Evolutionary conservation across 140 eudicot genomes (phyloP).

Genomic region (Senecio squalidus): DNA sequence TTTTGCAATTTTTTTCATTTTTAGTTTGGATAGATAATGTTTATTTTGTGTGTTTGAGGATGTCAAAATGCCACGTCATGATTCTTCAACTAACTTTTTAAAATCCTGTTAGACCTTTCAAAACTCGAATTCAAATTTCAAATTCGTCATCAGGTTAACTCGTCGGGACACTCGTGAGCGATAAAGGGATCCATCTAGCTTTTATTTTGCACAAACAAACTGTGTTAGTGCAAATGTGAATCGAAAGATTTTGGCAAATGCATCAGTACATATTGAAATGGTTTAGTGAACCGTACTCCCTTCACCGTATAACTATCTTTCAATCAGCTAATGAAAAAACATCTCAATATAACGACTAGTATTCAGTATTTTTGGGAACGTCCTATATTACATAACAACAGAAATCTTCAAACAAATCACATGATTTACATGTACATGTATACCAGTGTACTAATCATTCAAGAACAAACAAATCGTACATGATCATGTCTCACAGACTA

Average conservation of each 20-base stretch:
- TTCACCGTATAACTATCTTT: not conserved
- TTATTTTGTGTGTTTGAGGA: conserved; percentile 13
- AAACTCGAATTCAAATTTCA: no score
- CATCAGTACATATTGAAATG: no score
- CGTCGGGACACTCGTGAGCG: no score
- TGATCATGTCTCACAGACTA: conserved; percentile 14
- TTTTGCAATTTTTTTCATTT: conserved; percentile 14
- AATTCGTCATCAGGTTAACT: no score
- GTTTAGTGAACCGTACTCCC: no score
- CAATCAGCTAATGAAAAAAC: not conserved
- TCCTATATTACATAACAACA: conserved; percentile 14
- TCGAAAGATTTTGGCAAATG: no score
- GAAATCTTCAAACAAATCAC: conserved; percentile 15
- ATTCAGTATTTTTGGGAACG: not conserved
- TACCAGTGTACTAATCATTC: conserved; percentile 19
- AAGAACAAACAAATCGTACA: conserved; percentile 23
- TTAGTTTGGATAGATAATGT: conserved; percentile 31
- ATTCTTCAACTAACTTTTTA: conserved; percentile 9
- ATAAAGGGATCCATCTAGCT: no score
- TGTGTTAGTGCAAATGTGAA: no score
- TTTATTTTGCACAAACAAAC: no score
- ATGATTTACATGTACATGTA: conserved; percentile 32
- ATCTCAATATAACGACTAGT: conserved; percentile 9
- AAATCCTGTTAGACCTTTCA: not conserved
- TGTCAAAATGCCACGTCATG: conserved; percentile 34